Evolutionary conservation across 495 filamentous ascomycete genomes (phyloP), one percentile per base, ranked within the genome.

Genomic region (Daldinia childiae): DNA sequence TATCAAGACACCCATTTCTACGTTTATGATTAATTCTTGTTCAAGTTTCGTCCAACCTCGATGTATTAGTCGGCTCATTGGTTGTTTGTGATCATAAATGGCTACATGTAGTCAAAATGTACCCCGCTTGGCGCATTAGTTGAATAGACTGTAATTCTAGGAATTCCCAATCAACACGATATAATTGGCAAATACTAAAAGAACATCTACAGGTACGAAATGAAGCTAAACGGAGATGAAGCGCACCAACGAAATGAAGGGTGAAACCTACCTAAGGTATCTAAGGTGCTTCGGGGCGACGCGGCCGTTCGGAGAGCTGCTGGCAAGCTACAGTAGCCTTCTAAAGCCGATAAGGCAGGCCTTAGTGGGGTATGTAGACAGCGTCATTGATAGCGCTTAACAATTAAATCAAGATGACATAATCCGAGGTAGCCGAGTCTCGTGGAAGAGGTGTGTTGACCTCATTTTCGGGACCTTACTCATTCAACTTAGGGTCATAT

Each of bases 361-460:
- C 43, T 48, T 48, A 17, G 43, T 11, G 19, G 17, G 43, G 43
- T 48, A 48, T 21, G 9, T 19, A 11, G 43, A 24, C 11, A 60
- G 38, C 55, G 32, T 58, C 32, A 61, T 55, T 67, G 64, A 67
- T 67, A 62, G 58, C 65, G 58, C 58, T 57, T 36, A 55, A 56
- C 48, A 61, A 69, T 64, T 55, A 26, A 48, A 60, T 60, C 14
- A 64, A 9, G 24, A 69, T 69, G 66, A 69, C 66, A 64, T 64
- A 69, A 64, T 60, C 43, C 14, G 0, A 55, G 55, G 11, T 11
- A 15, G n/a, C 55, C 14, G 5, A 24, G 34, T 27, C 62, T 41
- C 30, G 62, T 71, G 62, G 61, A 52, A 36, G 50, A 66, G 38
- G 52, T 39, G 39, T 65, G 62, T 70, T 66, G 68, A 62, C 68